Evolutionary conservation across 257 asterid genomes (phyloP).

Genomic region (Solanum paucissectum): DNA sequence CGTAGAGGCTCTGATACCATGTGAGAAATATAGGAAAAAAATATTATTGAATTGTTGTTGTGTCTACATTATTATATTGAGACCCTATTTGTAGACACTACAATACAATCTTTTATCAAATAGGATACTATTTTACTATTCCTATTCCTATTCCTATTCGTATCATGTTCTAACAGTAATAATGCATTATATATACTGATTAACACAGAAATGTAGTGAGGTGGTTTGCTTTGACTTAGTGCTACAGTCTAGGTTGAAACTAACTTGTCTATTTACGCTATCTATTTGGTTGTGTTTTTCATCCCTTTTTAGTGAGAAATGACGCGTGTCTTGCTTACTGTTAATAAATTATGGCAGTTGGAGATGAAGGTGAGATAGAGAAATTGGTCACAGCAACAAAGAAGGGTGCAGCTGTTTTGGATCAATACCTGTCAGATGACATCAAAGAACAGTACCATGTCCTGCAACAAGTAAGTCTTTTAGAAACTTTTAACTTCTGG

Average conservation of each 20-base stretch:
- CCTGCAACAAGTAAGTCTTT: slow-evolving; percentile 50
- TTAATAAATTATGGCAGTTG: background rate
- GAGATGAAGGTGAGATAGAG: slow-evolving; percentile 22
- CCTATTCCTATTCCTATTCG: too few species aligned
- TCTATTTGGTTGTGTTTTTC: background rate
- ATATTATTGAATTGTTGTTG: too few species aligned
- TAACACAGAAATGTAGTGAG: background rate
- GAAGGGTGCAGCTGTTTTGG: slow-evolving; percentile 87
- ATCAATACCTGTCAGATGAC: slow-evolving; percentile 60
- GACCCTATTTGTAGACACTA: too few species aligned
- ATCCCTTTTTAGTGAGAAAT: background rate
- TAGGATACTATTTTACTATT: too few species aligned
- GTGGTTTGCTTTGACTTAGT: background rate
- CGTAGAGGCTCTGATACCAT: too few species aligned
- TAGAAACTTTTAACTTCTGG: background rate
- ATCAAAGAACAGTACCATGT: slow-evolving; percentile 75
- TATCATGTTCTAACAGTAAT: too few species aligned
- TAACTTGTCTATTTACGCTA: background rate
- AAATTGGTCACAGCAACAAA: slow-evolving; percentile 51
- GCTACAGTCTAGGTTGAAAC: background rate
- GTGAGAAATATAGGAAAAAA: too few species aligned
- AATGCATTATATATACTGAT: background rate
- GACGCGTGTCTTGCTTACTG: background rate
- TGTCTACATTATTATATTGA: too few species aligned
- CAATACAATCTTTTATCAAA: too few species aligned